Evolutionary conservation across 2,329 filamentous ascomycete species (phyloP).

Genomic region (Triangularia setosa): DNA sequence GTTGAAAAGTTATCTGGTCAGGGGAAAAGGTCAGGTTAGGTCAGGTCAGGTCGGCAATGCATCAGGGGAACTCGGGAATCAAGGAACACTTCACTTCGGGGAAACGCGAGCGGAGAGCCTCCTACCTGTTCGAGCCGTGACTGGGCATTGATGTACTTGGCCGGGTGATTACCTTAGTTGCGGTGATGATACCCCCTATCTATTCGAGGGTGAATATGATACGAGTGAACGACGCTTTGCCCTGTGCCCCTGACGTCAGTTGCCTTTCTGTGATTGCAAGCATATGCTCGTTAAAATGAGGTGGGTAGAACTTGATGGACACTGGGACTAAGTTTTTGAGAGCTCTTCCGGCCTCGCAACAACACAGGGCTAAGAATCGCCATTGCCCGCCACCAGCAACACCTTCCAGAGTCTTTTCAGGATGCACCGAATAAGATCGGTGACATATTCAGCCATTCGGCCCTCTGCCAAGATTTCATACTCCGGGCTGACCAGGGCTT

Average conservation of each 20-base stretch:
- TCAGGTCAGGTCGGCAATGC: constrained; percentile 12
- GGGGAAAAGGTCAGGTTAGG: constrained; percentile 1
- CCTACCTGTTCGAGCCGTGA: constrained; percentile 5
- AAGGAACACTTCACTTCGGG: constrained; percentile 15
- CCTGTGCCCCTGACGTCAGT: background rate
- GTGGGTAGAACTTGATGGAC: background rate
- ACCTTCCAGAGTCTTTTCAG: background rate
- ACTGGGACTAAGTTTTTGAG: background rate
- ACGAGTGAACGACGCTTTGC: background rate
- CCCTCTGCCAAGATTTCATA: constrained; percentile 16
- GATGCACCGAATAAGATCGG: constrained; percentile 17
- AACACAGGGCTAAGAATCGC: background rate
- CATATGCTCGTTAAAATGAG: background rate
- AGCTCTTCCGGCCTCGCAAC: background rate
- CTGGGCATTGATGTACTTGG: constrained; percentile 1
- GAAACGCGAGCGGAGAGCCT: constrained; percentile 4
- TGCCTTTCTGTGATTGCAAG: background rate
- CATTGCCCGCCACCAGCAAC: background rate
- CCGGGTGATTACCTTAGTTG: background rate
- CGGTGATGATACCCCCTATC: constrained; percentile 1
- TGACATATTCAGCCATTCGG: constrained; percentile 2
- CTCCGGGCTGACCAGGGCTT: constrained; percentile 9
- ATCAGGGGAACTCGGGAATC: constrained; percentile 17
- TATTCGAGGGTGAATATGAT: background rate
- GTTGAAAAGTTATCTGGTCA: constrained; percentile 12